Conservation (phyloP, 106 monocot genomes). For the Phalaenopsis aphrodite region DNA sequence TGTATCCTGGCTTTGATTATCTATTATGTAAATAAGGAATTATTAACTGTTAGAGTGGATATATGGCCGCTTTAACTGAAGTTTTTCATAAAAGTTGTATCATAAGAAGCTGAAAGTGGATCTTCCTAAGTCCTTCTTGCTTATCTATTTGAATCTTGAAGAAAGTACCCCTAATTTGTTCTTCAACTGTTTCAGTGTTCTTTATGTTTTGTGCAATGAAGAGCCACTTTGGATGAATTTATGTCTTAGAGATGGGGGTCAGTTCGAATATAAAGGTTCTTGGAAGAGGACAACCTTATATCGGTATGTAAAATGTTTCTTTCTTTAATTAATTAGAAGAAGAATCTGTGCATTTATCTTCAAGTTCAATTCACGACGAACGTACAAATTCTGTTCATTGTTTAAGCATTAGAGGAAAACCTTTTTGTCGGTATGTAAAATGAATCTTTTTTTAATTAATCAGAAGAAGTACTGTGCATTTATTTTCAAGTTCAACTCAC, state of each 20-base stretch:
- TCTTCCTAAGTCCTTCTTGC: not conserved
- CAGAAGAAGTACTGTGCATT: not conserved
- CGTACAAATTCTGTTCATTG: not conserved
- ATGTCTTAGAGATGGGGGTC: conserved; percentile 64
- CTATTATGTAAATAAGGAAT: conserved; percentile 1
- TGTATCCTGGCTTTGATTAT: not conserved
- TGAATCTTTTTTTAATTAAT: not conserved
- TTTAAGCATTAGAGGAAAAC: conserved; percentile 34
- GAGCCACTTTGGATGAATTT: conserved; percentile 94
- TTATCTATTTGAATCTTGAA: not conserved
- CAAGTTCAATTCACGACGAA: not conserved
- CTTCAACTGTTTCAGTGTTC: conserved; percentile 49
- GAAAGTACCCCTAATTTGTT: not conserved
- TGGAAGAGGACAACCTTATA: conserved; percentile 76
- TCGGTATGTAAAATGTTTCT: conserved; percentile 23
- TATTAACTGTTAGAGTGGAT: not conserved
- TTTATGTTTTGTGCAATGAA: conserved; percentile 94
- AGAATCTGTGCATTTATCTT: not conserved
- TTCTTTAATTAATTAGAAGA: not conserved
- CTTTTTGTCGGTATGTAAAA: conserved; percentile 42
- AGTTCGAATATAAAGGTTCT: conserved; percentile 61
- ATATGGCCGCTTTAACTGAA: not conserved
- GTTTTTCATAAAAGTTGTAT: not conserved
- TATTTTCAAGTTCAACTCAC: not conserved
- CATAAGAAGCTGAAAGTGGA: not conserved